These are phyloP conservation scores for Aphelidium insulamus DNA, from an alignment of 371 early-diverging fungal species.

Conservation along the genomic window DNA sequence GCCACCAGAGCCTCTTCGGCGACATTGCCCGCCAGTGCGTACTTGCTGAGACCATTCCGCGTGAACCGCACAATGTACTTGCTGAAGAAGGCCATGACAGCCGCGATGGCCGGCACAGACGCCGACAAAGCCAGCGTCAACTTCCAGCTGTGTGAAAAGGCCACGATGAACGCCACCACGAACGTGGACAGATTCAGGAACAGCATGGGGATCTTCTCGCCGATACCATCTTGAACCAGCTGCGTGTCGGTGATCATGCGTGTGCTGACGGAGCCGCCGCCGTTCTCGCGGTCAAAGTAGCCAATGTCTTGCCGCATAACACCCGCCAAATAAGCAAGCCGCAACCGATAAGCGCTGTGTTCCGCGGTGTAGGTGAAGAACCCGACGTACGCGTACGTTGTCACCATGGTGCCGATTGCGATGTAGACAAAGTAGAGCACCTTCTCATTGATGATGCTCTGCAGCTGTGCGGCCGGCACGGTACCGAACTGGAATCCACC, in stretches of 20 bases:
- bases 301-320: constrained; percentile 45
- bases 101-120: constrained; percentile 22
- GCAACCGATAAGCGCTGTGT: neutral
- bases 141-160: constrained; percentile 35
- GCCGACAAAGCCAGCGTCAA: constrained; percentile 33
- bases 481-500: too few relatives aligned
- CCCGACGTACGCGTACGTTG: neutral
- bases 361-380: neutral
- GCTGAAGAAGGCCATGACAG: neutral
- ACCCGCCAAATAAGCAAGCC: constrained; percentile 1
- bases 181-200: constrained; percentile 28
- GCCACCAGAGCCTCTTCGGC: constrained; percentile 2
- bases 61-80: neutral
- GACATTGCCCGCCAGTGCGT: constrained; percentile 1
- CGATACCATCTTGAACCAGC: constrained; percentile 61
- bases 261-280: constrained; percentile 30
- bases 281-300: constrained; percentile 31
- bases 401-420: neutral
- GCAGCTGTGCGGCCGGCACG: too few relatives aligned
- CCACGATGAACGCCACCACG: constrained; percentile 37
- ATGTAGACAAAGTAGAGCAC: neutral
- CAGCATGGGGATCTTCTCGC: constrained; percentile 36
- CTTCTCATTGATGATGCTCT: too few relatives aligned
- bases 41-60: neutral
- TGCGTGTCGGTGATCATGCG: constrained; percentile 30